Evolutionary conservation across 805 yeast genomes (phyloP).

Genomic region (Groenewaldozyma tartarivorans): DNA sequence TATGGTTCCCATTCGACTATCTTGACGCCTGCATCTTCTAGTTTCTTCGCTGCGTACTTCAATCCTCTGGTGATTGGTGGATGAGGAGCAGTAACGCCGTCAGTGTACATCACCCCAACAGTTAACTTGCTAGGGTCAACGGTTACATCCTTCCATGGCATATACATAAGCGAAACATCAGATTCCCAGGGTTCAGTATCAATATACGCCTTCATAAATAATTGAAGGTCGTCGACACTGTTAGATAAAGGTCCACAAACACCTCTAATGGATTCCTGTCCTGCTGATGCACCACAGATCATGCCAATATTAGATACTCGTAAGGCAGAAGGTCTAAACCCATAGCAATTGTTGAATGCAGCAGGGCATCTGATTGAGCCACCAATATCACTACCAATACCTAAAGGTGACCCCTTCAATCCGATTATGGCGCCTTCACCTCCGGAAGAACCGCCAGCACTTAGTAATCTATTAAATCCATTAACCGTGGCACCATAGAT

Average conservation of each 20-base stretch:
- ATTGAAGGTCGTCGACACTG: conserved; percentile 48
- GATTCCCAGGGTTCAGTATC: conserved; percentile 14
- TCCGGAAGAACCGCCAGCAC: conserved; percentile 44
- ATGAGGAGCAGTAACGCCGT: conserved; percentile 38
- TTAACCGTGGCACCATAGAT: conserved; percentile 39
- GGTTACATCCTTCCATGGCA: conserved; percentile 8
- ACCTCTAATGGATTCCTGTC: conserved; percentile 30
- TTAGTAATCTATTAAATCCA: conserved; percentile 22
- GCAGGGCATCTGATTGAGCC: conserved; percentile 46
- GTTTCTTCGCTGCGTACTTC: conserved; percentile 21
- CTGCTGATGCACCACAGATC: conserved; percentile 39
- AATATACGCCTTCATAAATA: conserved; percentile 43
- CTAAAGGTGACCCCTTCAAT: conserved; percentile 39
- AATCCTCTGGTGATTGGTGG: conserved; percentile 44
- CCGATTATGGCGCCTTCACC: conserved; percentile 44
- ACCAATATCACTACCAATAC: conserved; percentile 45
- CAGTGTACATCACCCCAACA: conserved; percentile 23
- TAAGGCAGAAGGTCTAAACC: conserved; percentile 37
- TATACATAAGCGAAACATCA: conserved; percentile 7
- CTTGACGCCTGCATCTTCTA: conserved; percentile 6
- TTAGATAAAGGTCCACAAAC: conserved; percentile 42
- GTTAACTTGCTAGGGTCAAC: conserved; percentile 4
- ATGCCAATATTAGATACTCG: conserved; percentile 31
- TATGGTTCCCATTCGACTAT: conserved; percentile 5
- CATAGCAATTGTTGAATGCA: conserved; percentile 36